A percentile compares a stretch with the other conserved stretches of the same genome.
These are phyloP conservation scores for Murraya koenigii DNA, from an alignment of 345 rosid genomes.

Conservation along the genomic window DNA sequence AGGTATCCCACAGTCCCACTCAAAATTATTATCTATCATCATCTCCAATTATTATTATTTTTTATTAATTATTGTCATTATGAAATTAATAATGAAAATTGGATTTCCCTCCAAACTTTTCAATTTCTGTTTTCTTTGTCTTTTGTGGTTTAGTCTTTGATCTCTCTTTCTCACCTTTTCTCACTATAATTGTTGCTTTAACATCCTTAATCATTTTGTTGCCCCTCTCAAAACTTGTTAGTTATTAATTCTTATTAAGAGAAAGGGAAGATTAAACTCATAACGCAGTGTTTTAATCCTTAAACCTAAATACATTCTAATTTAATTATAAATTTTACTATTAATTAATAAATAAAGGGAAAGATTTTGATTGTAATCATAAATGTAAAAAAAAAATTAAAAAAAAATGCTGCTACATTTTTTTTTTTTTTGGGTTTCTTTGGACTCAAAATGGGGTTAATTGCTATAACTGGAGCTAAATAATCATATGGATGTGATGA, in stretches of 20 bases:
- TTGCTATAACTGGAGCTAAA: background rate
- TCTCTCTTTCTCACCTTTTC: background rate
- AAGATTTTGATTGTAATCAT: background rate
- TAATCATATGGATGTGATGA: background rate
- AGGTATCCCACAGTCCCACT: background rate
- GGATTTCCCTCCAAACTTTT: conserved; percentile 7
- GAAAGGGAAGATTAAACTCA: background rate
- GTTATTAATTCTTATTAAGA: background rate
- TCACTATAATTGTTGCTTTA: conserved; percentile 1
- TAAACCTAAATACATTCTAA: no score
- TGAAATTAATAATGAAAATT: background rate
- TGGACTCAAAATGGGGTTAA: background rate
- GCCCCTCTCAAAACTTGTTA: background rate
- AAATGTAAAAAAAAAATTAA: background rate
- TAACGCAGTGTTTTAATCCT: background rate
- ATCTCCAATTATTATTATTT: background rate
- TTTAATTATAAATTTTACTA: no score
- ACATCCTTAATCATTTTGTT: conserved; percentile 14
- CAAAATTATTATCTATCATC: background rate
- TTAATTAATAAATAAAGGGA: background rate
- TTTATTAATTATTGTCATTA: background rate
- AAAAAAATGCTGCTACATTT: background rate
- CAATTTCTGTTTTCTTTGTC: background rate
- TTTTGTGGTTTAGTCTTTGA: conserved; percentile 9
- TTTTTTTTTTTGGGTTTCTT: background rate